Evolutionary conservation across 768 basidiomycete genomes (phyloP).

Genomic region (Suillus spraguei): DNA sequence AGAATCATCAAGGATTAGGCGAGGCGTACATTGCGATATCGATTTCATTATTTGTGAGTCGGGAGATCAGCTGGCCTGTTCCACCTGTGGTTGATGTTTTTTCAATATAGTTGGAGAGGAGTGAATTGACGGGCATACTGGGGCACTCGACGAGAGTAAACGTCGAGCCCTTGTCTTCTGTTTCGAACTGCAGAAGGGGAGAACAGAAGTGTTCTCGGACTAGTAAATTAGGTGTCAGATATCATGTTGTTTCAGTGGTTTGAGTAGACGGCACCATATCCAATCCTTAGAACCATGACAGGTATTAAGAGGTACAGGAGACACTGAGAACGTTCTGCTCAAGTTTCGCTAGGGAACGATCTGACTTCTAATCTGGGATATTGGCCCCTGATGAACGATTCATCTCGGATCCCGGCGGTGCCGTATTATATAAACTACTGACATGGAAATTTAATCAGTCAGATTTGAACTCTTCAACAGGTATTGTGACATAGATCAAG

Average conservation of each 20-base stretch:
- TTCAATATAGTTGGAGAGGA: constrained; percentile 13
- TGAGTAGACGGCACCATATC: constrained; percentile 28
- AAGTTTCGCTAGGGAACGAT: background rate
- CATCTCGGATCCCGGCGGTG: background rate
- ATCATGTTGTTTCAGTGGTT: background rate
- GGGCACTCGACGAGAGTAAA: constrained; percentile 91
- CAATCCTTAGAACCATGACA: constrained; percentile 32
- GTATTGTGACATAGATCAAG: too few species aligned
- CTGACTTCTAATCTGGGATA: background rate
- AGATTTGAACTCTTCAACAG: too few species aligned
- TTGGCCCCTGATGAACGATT: background rate
- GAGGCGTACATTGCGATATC: constrained; percentile 72
- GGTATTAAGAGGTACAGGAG: background rate
- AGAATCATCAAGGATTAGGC: constrained; percentile 3
- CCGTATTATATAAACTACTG: background rate
- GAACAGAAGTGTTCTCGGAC: constrained; percentile 92
- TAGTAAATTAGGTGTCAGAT: constrained; percentile 24
- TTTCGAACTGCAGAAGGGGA: constrained; percentile 85
- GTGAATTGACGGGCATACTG: constrained; percentile 44
- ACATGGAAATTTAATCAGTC: background rate
- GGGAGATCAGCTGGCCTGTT: constrained; percentile 80
- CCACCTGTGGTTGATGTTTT: constrained; percentile 54
- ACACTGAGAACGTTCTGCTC: background rate
- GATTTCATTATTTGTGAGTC: constrained; percentile 74
- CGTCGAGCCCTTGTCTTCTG: constrained; percentile 64